Percentiles rank a stretch among this genome's conserved stretches.
Conservation (phyloP, 2,329 filamentous ascomycete genomes). For the Talaromyces pinophilus region DNA sequence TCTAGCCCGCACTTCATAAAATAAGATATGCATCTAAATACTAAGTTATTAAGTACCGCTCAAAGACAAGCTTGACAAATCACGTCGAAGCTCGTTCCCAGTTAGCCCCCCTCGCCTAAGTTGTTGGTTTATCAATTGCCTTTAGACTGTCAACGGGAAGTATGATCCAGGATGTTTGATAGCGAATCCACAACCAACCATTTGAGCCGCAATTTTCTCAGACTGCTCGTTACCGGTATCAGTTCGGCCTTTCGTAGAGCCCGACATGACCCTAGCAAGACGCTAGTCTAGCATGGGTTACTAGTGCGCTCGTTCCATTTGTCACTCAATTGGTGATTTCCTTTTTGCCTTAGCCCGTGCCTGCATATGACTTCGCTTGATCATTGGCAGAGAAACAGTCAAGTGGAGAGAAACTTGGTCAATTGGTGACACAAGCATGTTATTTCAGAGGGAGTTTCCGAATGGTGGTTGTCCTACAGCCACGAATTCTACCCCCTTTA, state of each 20-base stretch:
- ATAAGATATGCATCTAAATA: background rate
- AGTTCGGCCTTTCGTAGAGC: background rate
- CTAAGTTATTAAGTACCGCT: background rate
- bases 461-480: background rate
- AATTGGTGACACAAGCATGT: background rate
- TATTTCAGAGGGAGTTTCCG: background rate
- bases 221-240: slow-evolving; percentile 4
- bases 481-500: background rate
- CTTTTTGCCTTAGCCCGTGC: background rate
- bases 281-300: slow-evolving; percentile 1
- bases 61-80: slow-evolving; percentile 9
- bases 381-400: background rate
- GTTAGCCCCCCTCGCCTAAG: background rate
- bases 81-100: background rate
- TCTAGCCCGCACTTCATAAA: background rate
- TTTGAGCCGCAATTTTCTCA: slow-evolving; percentile 13
- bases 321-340: background rate
- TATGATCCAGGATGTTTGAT: background rate
- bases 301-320: background rate
- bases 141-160: background rate
- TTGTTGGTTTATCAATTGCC: background rate
- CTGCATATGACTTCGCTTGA: background rate
- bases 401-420: background rate
- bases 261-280: background rate
- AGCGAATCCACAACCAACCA: slow-evolving; percentile 1